Base-by-base conservation (phyloP, 768 basidiomycete genomes). In the Suillus discolor region DNA sequence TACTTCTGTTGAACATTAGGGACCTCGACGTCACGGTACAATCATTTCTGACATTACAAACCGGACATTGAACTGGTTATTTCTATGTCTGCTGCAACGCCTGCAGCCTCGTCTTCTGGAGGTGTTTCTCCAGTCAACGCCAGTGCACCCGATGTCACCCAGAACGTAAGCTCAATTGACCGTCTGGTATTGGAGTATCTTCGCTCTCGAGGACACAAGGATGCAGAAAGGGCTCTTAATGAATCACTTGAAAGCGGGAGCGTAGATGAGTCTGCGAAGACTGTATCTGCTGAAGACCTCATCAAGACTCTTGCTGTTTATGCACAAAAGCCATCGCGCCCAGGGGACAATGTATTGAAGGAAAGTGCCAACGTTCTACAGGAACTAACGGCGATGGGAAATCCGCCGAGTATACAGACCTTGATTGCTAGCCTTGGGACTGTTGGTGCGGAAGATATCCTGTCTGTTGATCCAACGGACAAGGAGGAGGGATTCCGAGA, bases 401-500 rank as follows among this genome's bases (percentile, higher is more conserved):
- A 87, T 71, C 85, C 90, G 3, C 78, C 85, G 25, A 91, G 85
- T 70, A 89, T 93, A 63, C 92, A 92, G 73, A 89, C 84, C 70
- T 81, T 93, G 62, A 88, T 93, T 64, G 84, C 89, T 18, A 92
- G 88, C 72, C 87, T 94, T 68, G 90, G 89, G n/a, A 79, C 86
- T 41, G 87, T 91, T 49, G 92, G 91, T 16, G 89, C 92, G 3
- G 92, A 94, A 71, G 93, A 94, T 64, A 88, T 94, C 42, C 80
- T 95, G 36, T 88, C 89, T 16, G 79, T 88, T 12, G 93, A 95
- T 72, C 93, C 93, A 9, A 90, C 89, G 5, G 93, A 95, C 74
- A 92, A 91, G 69, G 89, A 92, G 51, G 91, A 92, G 71, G 94
- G 94, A 4, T 95, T 92, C 73, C 84, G 87, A 67, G 93, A 95